Evolutionary conservation across 768 basidiomycete genomes (phyloP).

Genomic region (Agrocybe pediades): DNA sequence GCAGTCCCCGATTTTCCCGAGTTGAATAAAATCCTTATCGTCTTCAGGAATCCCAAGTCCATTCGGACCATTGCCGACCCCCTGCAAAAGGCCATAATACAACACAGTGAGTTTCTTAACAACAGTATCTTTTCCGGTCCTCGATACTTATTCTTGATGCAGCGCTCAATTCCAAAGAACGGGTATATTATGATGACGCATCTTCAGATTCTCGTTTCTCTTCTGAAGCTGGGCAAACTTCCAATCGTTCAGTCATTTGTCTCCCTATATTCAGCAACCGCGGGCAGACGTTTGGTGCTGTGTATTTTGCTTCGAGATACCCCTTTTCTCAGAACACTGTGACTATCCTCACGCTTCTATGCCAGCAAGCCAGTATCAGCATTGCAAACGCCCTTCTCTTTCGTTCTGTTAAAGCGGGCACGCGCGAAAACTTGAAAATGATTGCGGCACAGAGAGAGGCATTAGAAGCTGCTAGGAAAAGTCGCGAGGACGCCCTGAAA

Average conservation of each 20-base stretch:
- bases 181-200: conserved; percentile 61
- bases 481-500: conserved; percentile 72
- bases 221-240: conserved; percentile 64
- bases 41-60: conserved; percentile 56
- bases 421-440: conserved; percentile 75
- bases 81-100: conserved; percentile 65
- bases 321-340: conserved; percentile 63
- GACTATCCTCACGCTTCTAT: conserved; percentile 63
- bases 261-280: conserved; percentile 75
- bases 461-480: conserved; percentile 67
- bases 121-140: not conserved
- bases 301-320: conserved; percentile 68
- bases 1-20: not conserved
- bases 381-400: conserved; percentile 77
- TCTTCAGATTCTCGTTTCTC: conserved; percentile 67
- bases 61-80: conserved; percentile 62
- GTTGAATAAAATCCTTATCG: not conserved
- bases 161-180: conserved; percentile 71
- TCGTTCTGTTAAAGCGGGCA: conserved; percentile 73
- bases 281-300: conserved; percentile 72
- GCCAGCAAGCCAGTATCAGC: conserved; percentile 76
- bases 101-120: conserved; percentile 50
- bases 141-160: conserved; percentile 1
- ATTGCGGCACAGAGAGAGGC: conserved; percentile 73
- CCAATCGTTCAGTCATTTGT: conserved; percentile 64